Percentiles rank a stretch among this genome's conserved stretches.
These are phyloP conservation scores for Rutstroemia sp. DNA, from an alignment of 2,329 filamentous ascomycete genomes.

Conservation along the genomic window DNA sequence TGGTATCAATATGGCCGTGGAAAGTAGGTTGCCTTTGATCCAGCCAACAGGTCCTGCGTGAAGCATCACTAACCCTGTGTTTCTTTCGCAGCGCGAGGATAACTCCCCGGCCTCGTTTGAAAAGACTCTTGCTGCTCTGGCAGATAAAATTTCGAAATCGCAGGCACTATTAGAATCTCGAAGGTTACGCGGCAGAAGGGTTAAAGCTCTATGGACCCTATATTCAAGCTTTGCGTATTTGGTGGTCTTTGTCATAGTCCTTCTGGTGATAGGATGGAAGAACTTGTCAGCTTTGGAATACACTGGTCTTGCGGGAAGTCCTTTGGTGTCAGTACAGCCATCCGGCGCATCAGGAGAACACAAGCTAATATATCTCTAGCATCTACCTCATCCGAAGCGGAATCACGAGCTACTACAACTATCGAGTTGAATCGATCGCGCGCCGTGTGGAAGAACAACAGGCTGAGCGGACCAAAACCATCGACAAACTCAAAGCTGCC, in stretches of 20 bases:
- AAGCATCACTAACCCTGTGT: background rate
- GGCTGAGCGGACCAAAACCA: conserved; percentile 75
- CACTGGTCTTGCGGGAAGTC: conserved; percentile 68
- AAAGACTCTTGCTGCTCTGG: conserved; percentile 76
- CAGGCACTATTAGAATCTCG: conserved; percentile 67
- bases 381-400: conserved; percentile 68
- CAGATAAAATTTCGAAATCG: conserved; percentile 71
- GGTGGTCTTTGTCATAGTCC: conserved; percentile 72
- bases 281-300: conserved; percentile 74
- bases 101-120: conserved; percentile 88
- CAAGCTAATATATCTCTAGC: conserved; percentile 38
- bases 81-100: conserved; percentile 54
- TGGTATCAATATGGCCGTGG: conserved; percentile 86
- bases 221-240: conserved; percentile 90
- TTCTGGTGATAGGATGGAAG: conserved; percentile 76
- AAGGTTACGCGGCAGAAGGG: conserved; percentile 65
- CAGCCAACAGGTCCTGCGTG: conserved; percentile 5
- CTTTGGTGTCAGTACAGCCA: conserved; percentile 59
- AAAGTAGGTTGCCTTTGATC: conserved; percentile 45
- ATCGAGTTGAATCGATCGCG: conserved; percentile 65
- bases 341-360: background rate
- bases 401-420: conserved; percentile 68
- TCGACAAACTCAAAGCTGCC: conserved; percentile 87
- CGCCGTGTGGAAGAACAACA: conserved; percentile 66
- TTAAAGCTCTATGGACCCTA: conserved; percentile 80